Conservation (phyloP, 352 stramenopile species). For the Pythium aquatile region DNA sequence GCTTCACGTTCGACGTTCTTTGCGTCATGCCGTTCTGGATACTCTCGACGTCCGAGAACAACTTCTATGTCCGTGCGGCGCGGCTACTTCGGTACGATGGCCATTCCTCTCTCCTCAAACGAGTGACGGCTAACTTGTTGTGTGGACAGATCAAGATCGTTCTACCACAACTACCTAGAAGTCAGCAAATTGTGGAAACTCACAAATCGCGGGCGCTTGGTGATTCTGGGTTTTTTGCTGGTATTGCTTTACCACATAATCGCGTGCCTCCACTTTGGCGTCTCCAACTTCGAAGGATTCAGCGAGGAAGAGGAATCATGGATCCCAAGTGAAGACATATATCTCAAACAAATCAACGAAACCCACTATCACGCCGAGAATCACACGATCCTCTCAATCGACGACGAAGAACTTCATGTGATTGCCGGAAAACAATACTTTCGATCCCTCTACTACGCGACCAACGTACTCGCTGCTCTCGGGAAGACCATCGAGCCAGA, state of each 20-base stretch:
- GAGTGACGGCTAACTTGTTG: background rate
- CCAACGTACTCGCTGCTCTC: constrained; percentile 34
- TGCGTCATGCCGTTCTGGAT: constrained; percentile 51
- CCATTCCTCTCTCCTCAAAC: no score
- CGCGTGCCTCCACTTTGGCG: constrained; percentile 40
- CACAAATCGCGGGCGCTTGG: constrained; percentile 35
- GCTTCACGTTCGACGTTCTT: constrained; percentile 44
- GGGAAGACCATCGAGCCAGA: constrained; percentile 41
- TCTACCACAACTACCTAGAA: background rate
- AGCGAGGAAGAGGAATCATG: constrained; percentile 31
- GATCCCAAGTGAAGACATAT: constrained; percentile 23
- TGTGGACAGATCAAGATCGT: background rate
- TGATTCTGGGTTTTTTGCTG: constrained; percentile 38
- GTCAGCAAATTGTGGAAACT: constrained; percentile 18
- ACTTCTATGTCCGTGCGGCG: constrained; percentile 18
- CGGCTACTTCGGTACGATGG: constrained; percentile 34
- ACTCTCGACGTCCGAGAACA: constrained; percentile 7
- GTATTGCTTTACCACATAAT: constrained; percentile 61
- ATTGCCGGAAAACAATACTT: constrained; percentile 33
- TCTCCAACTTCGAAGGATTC: constrained; percentile 40
- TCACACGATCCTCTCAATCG: background rate
- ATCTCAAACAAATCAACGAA: constrained; percentile 24
- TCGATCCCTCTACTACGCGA: constrained; percentile 36
- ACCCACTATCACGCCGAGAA: constrained; percentile 16
- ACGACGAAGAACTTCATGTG: constrained; percentile 20